Percentiles rank a stretch among this genome's conserved stretches.
Evolutionary conservation across 345 rosid genomes (phyloP).

Genomic region (Eucalyptus sp.): DNA sequence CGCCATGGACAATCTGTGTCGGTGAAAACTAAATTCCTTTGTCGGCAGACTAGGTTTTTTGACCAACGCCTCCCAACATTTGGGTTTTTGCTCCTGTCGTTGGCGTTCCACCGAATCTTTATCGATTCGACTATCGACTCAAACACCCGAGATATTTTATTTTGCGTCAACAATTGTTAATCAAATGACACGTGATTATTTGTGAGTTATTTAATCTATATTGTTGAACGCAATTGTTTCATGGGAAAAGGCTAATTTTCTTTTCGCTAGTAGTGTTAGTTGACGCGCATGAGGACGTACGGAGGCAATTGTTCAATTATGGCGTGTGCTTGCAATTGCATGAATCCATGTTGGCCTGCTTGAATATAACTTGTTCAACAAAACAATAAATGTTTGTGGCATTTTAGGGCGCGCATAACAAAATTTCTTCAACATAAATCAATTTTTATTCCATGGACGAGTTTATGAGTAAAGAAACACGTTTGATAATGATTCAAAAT

Average conservation of each 20-base stretch:
- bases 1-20: background rate
- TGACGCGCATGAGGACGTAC: background rate
- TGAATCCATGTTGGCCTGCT: background rate
- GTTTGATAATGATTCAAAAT: background rate
- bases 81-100: background rate
- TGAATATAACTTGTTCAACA: background rate
- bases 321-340: background rate
- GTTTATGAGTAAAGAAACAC: background rate
- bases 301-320: background rate
- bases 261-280: background rate
- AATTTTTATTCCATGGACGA: accelerated
- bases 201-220: background rate
- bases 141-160: background rate
- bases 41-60: background rate
- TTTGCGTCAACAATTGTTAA: background rate
- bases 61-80: background rate
- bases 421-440: no score
- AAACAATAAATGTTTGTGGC: background rate
- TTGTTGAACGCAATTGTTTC: background rate
- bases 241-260: background rate
- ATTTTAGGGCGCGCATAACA: no score
- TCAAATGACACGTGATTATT: background rate
- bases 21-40: background rate
- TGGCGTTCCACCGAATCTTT: background rate
- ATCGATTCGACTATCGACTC: background rate